These are phyloP conservation scores for Sordaria brevicollis DNA, from an alignment of 495 filamentous ascomycete genomes.

Conservation along the genomic window DNA sequence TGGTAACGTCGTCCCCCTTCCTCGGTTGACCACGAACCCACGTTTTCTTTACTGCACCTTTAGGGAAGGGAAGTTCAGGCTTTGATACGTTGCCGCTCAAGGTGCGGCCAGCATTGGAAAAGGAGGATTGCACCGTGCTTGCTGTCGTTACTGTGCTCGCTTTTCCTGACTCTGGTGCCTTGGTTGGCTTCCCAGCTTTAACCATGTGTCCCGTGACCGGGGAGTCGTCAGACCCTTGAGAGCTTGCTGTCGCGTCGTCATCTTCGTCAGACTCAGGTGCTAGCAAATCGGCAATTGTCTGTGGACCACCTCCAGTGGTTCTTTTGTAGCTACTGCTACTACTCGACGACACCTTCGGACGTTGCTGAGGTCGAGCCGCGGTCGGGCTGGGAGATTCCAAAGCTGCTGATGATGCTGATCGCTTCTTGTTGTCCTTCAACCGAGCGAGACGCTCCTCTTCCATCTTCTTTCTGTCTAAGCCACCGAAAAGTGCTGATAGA, in stretches of 20 bases:
- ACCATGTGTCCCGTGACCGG: neutral
- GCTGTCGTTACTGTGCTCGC: neutral
- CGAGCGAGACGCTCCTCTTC: constrained; percentile 75
- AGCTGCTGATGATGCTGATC: constrained; percentile 34
- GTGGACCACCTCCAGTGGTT: neutral
- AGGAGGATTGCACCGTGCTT: neutral
- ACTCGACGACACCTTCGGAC: constrained; percentile 11
- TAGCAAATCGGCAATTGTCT: neutral
- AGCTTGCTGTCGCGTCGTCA: neutral
- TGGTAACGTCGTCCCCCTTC: constrained; percentile 62
- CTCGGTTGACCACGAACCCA: constrained; percentile 51
- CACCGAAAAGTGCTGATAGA: constrained; percentile 21
- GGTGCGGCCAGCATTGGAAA: neutral
- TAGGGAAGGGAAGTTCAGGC: constrained; percentile 46
- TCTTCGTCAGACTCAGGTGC: neutral
- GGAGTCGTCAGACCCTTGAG: neutral
- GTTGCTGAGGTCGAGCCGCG: constrained; percentile 13
- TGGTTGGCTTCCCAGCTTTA: neutral
- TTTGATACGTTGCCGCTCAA: neutral
- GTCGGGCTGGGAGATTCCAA: neutral
- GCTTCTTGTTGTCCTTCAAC: constrained; percentile 36
- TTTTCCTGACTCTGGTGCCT: neutral
- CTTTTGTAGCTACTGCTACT: neutral
- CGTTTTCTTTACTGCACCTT: constrained; percentile 74
- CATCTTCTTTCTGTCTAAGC: constrained; percentile 70